These are phyloP conservation scores for Debaryomyces psychrophilus DNA, from an alignment of 1,139 yeast genomes.

Conservation along the genomic window DNA sequence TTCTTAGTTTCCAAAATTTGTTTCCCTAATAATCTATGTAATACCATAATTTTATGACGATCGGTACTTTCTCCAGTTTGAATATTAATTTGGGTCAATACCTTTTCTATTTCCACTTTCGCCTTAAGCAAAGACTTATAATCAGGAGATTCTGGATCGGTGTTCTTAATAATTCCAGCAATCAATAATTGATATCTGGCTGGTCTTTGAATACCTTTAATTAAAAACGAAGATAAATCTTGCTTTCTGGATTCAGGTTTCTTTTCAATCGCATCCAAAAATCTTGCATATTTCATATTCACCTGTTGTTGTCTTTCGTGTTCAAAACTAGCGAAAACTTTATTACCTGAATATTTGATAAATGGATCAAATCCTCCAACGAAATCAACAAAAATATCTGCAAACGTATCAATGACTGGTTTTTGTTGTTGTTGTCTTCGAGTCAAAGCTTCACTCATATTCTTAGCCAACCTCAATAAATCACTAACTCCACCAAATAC, in stretches of 20 bases:
- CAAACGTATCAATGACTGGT: slow-evolving; percentile 83
- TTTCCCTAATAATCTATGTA: slow-evolving; percentile 80
- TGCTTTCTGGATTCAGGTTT: slow-evolving; percentile 88
- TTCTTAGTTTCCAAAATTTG: slow-evolving; percentile 66
- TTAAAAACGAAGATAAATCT: slow-evolving; percentile 88
- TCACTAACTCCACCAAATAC: slow-evolving; percentile 92
- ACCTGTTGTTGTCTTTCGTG: slow-evolving; percentile 93
- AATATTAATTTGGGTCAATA: slow-evolving; percentile 77
- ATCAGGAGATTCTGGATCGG: slow-evolving; percentile 77
- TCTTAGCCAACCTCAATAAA: slow-evolving; percentile 78
- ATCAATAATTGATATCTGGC: slow-evolving; percentile 89
- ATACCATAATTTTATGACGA: slow-evolving; percentile 83
- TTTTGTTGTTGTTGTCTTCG: slow-evolving; percentile 82
- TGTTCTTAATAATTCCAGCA: slow-evolving; percentile 80
- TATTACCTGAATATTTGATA: slow-evolving; percentile 92
- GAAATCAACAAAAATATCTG: slow-evolving; percentile 82
- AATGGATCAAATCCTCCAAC: slow-evolving; percentile 91
- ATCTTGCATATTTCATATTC: slow-evolving; percentile 86
- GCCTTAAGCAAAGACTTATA: slow-evolving; percentile 72
- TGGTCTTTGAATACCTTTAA: slow-evolving; percentile 95
- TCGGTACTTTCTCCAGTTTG: slow-evolving; percentile 96
- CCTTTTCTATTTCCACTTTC: slow-evolving; percentile 71
- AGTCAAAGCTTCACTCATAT: slow-evolving; percentile 86
- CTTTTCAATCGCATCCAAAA: slow-evolving; percentile 88
- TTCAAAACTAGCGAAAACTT: slow-evolving; percentile 93